Percentiles rank a stretch among this genome's conserved stretches.
Evolutionary conservation across 345 rosid genomes (phyloP).

Genomic region (Sapria himalayana): DNA sequence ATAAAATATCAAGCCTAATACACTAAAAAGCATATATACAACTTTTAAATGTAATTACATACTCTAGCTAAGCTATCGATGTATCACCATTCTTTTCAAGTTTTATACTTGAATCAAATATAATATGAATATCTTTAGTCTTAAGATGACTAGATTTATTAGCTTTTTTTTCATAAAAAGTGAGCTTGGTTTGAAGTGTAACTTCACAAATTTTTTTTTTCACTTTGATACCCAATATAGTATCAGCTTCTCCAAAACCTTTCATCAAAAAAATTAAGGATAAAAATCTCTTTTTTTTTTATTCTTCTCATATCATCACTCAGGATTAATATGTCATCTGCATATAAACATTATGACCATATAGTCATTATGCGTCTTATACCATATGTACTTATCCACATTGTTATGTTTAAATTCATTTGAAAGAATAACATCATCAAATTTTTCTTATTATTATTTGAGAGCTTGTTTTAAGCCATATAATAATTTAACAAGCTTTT

Average conservation of each 20-base stretch:
- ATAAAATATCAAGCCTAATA: neutral
- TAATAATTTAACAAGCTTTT: too few relatives aligned
- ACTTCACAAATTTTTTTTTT: neutral
- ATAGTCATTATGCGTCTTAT: too few relatives aligned
- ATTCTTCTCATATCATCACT: neutral
- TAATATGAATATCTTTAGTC: neutral
- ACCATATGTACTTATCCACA: too few relatives aligned
- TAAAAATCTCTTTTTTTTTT: neutral
- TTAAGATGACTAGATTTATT: neutral
- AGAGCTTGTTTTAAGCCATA: too few relatives aligned
- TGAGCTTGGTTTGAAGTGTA: neutral
- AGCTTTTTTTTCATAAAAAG: neutral
- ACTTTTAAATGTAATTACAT: neutral
- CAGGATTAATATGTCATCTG: neutral
- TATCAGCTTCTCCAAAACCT: slow-evolving; percentile 3
- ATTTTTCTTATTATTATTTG: too few relatives aligned
- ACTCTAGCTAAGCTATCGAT: neutral
- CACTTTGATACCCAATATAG: neutral
- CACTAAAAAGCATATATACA: neutral
- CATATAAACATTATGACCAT: too few relatives aligned
- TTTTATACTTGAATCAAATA: neutral
- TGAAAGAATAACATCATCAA: too few relatives aligned
- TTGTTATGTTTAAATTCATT: too few relatives aligned
- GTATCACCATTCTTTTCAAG: neutral
- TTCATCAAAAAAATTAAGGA: neutral